Conservation (phyloP, 257 asterid genomes). For the Fraxinus americana region DNA sequence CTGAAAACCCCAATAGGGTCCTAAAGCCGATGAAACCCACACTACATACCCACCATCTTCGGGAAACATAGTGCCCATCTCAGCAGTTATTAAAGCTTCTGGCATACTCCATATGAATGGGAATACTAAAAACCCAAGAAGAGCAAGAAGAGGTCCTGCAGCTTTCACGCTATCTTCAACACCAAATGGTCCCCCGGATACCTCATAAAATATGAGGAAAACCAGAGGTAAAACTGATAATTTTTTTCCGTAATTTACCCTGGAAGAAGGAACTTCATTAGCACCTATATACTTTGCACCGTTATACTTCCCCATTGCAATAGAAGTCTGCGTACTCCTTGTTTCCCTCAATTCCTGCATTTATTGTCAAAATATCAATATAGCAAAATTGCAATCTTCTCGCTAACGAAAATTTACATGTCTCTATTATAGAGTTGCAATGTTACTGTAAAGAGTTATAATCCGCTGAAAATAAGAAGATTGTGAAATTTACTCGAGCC, state of each 20-base stretch:
- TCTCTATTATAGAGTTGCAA: neutral
- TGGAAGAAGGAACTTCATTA: slow-evolving; percentile 33
- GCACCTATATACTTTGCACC: slow-evolving; percentile 40
- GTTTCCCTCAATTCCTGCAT: slow-evolving; percentile 47
- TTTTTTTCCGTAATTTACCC: slow-evolving; percentile 37
- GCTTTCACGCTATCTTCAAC: slow-evolving; percentile 66
- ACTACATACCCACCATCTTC: slow-evolving; percentile 77
- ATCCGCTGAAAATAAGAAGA: neutral
- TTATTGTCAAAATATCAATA: slow-evolving; percentile 19
- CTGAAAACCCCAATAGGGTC: slow-evolving; percentile 76
- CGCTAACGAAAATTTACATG: neutral
- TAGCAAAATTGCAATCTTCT: neutral
- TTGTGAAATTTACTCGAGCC: neutral
- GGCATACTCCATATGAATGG: slow-evolving; percentile 77
- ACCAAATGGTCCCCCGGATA: slow-evolving; percentile 77
- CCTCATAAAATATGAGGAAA: slow-evolving; percentile 69
- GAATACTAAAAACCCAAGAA: slow-evolving; percentile 55
- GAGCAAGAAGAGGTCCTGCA: slow-evolving; percentile 74
- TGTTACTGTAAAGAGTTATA: neutral
- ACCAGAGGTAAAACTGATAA: slow-evolving; percentile 54
- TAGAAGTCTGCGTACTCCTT: slow-evolving; percentile 30
- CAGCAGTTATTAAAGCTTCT: slow-evolving; percentile 72
- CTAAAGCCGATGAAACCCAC: slow-evolving; percentile 76
- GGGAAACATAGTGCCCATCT: slow-evolving; percentile 78
- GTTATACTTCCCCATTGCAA: slow-evolving; percentile 35